These are phyloP conservation scores for Umbelopsis sp. DNA, from an alignment of 192 early-diverging fungal genomes.

Conservation along the genomic window DNA sequence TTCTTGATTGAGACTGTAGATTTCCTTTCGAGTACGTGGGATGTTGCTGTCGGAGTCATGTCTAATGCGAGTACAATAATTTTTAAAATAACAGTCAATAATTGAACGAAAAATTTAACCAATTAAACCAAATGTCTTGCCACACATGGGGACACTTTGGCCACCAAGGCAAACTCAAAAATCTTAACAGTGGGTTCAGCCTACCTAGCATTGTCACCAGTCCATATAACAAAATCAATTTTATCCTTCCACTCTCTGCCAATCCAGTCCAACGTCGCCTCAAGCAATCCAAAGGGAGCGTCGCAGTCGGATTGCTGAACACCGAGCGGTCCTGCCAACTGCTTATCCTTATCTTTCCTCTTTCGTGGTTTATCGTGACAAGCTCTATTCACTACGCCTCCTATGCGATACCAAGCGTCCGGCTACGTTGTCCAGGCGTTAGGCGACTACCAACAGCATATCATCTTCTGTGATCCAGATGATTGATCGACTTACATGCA, in stretches of 20 bases:
- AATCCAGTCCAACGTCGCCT: conserved; percentile 65
- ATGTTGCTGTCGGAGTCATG: conserved; percentile 65
- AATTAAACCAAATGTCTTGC: not conserved
- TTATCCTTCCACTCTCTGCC: conserved; percentile 48
- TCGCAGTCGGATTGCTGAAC: conserved; percentile 65
- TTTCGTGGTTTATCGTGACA: conserved; percentile 55
- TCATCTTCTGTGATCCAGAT: not conserved
- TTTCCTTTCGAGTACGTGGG: conserved; percentile 63
- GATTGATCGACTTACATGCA: conserved; percentile 49
- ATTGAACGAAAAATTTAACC: conserved; percentile 9
- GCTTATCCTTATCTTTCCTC: conserved; percentile 17
- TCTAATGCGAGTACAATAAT: conserved; percentile 31
- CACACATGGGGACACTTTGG: conserved; percentile 1
- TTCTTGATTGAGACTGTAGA: conserved; percentile 53
- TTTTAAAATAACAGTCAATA: not conserved
- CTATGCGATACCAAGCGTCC: conserved; percentile 58
- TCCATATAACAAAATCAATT: conserved; percentile 79
- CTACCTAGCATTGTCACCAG: conserved; percentile 75
- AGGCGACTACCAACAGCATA: not conserved
- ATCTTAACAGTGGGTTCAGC: not conserved
- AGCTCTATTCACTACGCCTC: conserved; percentile 60
- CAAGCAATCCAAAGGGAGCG: conserved; percentile 56
- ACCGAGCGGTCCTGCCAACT: conserved; percentile 61
- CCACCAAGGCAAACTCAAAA: not conserved
- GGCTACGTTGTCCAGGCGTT: conserved; percentile 28